These are phyloP conservation scores for Halophytophthora batemanensis DNA, from an alignment of 352 stramenopile species.

Conservation along the genomic window DNA sequence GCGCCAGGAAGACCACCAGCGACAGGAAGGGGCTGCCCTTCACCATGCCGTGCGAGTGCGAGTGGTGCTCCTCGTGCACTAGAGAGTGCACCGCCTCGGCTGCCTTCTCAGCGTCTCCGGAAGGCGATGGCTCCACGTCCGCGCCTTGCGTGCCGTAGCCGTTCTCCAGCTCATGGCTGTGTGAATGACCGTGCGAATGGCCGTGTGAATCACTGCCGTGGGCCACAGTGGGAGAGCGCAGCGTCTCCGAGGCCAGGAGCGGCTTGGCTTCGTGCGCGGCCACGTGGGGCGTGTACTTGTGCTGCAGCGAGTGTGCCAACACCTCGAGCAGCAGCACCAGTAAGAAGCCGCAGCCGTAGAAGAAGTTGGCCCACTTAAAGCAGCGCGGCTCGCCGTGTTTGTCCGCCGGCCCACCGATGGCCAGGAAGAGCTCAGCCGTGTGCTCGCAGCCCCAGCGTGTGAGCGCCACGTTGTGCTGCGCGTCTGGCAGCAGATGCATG, in stretches of 20 bases:
- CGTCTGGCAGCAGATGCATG: slow-evolving; percentile 79
- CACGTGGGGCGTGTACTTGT: slow-evolving; percentile 22
- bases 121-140: slow-evolving; percentile 1
- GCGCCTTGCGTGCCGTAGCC: slow-evolving; percentile 27
- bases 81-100: slow-evolving; percentile 22
- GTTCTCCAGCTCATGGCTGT: slow-evolving; percentile 12
- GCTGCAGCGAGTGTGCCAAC: slow-evolving; percentile 58
- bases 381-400: slow-evolving; percentile 34
- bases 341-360: slow-evolving; percentile 75
- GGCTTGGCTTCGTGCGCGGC: slow-evolving; percentile 23
- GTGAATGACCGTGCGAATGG: slow-evolving; percentile 10
- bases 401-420: slow-evolving; percentile 24
- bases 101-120: slow-evolving; percentile 1
- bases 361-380: slow-evolving; percentile 79
- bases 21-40: slow-evolving; percentile 58
- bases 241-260: slow-evolving; percentile 20
- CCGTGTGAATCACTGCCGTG: slow-evolving; percentile 6
- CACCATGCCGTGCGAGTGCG: slow-evolving; percentile 64
- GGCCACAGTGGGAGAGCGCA: slow-evolving; percentile 8
- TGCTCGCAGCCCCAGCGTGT: slow-evolving; percentile 38
- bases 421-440: slow-evolving; percentile 31
- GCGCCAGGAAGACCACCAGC: slow-evolving; percentile 71
- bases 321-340: slow-evolving; percentile 75
- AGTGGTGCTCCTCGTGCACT: slow-evolving; percentile 32
- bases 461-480: slow-evolving; percentile 63